A percentile compares a stretch with the other conserved stretches of the same genome.
phyloP scores from a whole-genome alignment of 495 filamentous ascomycete genomes.

The Aspergillus steynii region DNA sequence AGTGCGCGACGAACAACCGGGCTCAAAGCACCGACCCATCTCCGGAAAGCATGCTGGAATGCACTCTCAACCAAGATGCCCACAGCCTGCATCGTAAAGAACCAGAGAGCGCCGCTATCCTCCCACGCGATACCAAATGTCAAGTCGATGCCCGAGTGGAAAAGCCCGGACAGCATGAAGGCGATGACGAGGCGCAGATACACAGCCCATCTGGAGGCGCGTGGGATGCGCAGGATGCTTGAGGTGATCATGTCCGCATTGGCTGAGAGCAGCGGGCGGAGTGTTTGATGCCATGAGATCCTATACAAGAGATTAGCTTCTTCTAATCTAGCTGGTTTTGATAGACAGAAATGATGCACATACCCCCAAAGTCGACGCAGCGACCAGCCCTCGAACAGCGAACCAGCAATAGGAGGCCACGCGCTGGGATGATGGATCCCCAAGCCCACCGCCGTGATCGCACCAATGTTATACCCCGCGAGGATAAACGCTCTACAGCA shows the following conservation, averaged over 20 bases:
- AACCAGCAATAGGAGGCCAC: conserved; percentile 22
- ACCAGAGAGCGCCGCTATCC: conserved; percentile 18
- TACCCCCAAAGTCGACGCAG: conserved; percentile 23
- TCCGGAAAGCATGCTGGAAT: conserved; percentile 1
- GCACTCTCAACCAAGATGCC: conserved; percentile 13
- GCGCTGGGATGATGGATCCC: conserved; percentile 8
- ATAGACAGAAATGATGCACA: not conserved
- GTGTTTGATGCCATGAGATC: conserved; percentile 24
- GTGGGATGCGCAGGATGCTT: conserved; percentile 11
- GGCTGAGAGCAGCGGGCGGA: conserved; percentile 17
- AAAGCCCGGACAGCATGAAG: conserved; percentile 18
- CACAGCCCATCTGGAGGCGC: not conserved
- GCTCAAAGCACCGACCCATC: conserved; percentile 1
- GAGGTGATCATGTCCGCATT: conserved; percentile 17
- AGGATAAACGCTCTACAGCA: conserved; percentile 15
- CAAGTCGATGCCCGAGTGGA: conserved; percentile 22
- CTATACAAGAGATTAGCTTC: conserved; percentile 6
- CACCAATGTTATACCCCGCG: conserved; percentile 10
- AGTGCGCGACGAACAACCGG: conserved; percentile 1
- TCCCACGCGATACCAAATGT: conserved; percentile 16
- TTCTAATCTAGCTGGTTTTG: too few relatives aligned
- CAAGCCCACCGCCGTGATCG: conserved; percentile 5
- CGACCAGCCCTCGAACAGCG: conserved; percentile 14
- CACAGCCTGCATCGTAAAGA: conserved; percentile 21
- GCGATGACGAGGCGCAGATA: conserved; percentile 14